Percentiles rank a stretch among this genome's conserved stretches.
These are phyloP conservation scores for Ettlia oleoabundans DNA, from an alignment of 139 green algal species.

Conservation along the genomic window DNA sequence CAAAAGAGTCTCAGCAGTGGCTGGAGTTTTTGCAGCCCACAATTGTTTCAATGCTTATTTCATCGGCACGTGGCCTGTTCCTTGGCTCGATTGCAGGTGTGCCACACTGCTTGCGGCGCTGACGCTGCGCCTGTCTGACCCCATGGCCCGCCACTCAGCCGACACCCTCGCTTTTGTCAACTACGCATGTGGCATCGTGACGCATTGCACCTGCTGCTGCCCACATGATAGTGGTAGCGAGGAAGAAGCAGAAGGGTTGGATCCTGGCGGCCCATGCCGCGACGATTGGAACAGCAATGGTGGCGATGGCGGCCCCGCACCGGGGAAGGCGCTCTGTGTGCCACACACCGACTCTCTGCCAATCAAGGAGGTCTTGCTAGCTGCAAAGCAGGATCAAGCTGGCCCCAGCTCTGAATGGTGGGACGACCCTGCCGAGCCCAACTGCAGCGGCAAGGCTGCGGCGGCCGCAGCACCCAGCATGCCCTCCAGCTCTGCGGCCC, in stretches of 20 bases:
- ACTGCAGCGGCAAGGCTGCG: background rate
- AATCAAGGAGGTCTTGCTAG: too few relatives aligned
- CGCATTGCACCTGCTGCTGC: slow-evolving; percentile 28
- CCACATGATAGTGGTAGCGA: background rate
- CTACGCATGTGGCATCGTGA: background rate
- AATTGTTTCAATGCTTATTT: too few relatives aligned
- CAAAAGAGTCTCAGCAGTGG: too few relatives aligned
- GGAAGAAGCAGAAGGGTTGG: background rate
- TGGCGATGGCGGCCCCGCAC: background rate
- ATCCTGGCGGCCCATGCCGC: background rate
- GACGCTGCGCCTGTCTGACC: slow-evolving; percentile 8
- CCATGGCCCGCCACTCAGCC: slow-evolving; percentile 5
- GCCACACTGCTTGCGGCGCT: background rate
- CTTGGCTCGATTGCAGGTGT: background rate
- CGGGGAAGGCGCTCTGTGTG: too few relatives aligned
- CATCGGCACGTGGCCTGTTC: background rate
- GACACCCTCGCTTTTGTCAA: slow-evolving; percentile 23
- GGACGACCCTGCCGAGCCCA: background rate
- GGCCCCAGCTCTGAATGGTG: background rate
- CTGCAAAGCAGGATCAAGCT: background rate
- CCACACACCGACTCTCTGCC: too few relatives aligned
- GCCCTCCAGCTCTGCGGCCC: too few relatives aligned
- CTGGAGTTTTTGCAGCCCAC: too few relatives aligned
- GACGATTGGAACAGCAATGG: slow-evolving; percentile 1
- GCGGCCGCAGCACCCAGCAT: background rate